Percentiles rank a stretch among this genome's conserved stretches.
Evolutionary conservation across 257 asterid species (phyloP).

Genomic region (Solanum boliviense): DNA sequence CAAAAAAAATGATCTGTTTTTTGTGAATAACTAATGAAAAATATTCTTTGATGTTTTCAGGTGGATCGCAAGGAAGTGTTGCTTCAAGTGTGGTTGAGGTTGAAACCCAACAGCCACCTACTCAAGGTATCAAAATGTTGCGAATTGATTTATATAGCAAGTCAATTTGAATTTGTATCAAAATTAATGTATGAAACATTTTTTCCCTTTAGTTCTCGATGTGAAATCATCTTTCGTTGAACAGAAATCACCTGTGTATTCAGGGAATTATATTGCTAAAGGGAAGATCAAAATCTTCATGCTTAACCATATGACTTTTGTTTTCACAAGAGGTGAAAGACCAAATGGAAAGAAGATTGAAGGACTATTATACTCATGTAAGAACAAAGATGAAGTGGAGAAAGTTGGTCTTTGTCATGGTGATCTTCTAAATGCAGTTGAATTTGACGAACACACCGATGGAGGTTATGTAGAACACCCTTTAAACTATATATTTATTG

Average conservation of each 20-base stretch:
- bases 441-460: conserved; percentile 58
- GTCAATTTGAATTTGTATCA: background rate
- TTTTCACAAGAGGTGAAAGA: conserved; percentile 37
- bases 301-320: conserved; percentile 45
- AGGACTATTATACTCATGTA: conserved; percentile 47
- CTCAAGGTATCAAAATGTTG: conserved; percentile 28
- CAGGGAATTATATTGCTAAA: background rate
- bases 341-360: conserved; percentile 32
- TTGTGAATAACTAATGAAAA: too few species aligned
- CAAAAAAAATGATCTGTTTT: fast-evolving
- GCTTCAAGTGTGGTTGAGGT: conserved; percentile 12
- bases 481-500: conserved; percentile 51
- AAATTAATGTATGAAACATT: background rate
- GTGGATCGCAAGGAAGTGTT: conserved; percentile 35
- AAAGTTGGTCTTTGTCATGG: conserved; percentile 77
- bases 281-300: conserved; percentile 8
- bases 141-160: too few species aligned
- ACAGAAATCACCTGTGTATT: background rate
- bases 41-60: background rate
- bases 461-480: conserved; percentile 59
- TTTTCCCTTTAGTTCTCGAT: background rate
- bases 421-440: conserved; percentile 44
- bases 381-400: conserved; percentile 49
- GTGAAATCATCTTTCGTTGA: background rate
- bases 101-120: conserved; percentile 15